These are phyloP conservation scores for Verticillium isaacii DNA, from an alignment of 2,329 filamentous ascomycete genomes.

Conservation along the genomic window DNA sequence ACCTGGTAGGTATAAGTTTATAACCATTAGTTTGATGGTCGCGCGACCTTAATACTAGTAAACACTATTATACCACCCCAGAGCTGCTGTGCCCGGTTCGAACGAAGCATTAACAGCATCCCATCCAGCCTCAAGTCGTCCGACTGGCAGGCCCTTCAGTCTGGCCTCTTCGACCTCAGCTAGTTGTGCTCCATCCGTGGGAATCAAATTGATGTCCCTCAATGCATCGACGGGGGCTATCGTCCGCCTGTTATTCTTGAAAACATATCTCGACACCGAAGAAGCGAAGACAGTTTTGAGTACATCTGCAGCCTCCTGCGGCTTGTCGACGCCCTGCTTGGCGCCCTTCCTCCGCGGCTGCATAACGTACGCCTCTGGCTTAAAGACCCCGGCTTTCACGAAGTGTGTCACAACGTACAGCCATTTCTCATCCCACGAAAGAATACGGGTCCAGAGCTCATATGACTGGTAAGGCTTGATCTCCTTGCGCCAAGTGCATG, in stretches of 20 bases:
- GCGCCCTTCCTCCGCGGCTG: slow-evolving; percentile 6
- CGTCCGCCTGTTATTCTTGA: slow-evolving; percentile 77
- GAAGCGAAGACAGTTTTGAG: slow-evolving; percentile 65
- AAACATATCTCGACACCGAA: slow-evolving; percentile 73
- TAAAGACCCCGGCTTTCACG: slow-evolving; percentile 54
- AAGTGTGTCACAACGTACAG: slow-evolving; percentile 72
- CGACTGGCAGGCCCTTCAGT: neutral
- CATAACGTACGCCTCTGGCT: slow-evolving; percentile 45
- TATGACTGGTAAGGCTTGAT: slow-evolving; percentile 9
- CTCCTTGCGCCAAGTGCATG: slow-evolving; percentile 7
- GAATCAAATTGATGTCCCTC: slow-evolving; percentile 66
- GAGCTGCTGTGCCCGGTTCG: slow-evolving; percentile 1
- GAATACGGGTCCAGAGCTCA: slow-evolving; percentile 8
- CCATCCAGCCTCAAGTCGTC: slow-evolving; percentile 4
- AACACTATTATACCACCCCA: slow-evolving; percentile 2
- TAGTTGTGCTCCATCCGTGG: slow-evolving; percentile 31
- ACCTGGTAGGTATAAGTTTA: too few relatives aligned
- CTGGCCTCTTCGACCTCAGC: slow-evolving; percentile 2
- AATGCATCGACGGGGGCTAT: slow-evolving; percentile 76
- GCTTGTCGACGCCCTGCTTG: neutral
- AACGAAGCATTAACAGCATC: slow-evolving; percentile 3
- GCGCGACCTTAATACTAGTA: neutral
- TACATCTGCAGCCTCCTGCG: slow-evolving; percentile 28
- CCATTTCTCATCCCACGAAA: slow-evolving; percentile 74
- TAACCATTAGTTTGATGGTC: too few relatives aligned